Base-by-base conservation (phyloP, 176 grass and related monocot genomes). In the Musa troglodytarum region DNA sequence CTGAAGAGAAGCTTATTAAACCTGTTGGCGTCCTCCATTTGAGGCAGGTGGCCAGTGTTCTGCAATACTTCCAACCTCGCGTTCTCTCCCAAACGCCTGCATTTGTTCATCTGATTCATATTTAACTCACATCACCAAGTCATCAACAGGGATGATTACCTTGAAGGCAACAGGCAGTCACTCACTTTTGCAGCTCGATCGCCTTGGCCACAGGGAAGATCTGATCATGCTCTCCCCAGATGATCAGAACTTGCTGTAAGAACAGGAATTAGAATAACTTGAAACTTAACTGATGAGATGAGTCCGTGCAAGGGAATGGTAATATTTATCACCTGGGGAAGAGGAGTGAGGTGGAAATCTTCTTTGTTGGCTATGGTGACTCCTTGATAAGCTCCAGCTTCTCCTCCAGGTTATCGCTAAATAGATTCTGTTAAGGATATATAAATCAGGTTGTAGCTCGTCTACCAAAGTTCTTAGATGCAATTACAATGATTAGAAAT, bases 161-260 rank as follows among this genome's bases (percentile, higher is more conserved):
- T 17, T 15, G 16, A 6, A 19, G 68, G 59, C 65, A 16, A 43
- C 3, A 19, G 29, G 17, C 10, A 24, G 11, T 0, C n/a, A 69
- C 76, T 86, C 61, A 96, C 92, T 83, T 90, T 51, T 82, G 52
- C 21, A 96, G 75, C 65, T 88, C 19, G 57, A 76, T 68, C 0
- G 79, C 92, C 72, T 92, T 96, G 23, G 88, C 82, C 76, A 92
- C 54, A 19, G 87, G 92, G 52, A 92, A 96, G 69, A 96, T 84
- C 76, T 86, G 86, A 49, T 96, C 92, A 51, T 92, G 83, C 70
- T 92, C 92, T 74, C 92, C 92, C 92, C 92, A 96, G 3, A 96
- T 69, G 57, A 96, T 83, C 50, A 96, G 76, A 73, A 96, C 89
- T 74, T 92, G 83, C 92, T 96, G 78, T 57, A 50, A 63, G 10